Evolutionary conservation across 495 filamentous ascomycete species (phyloP), one percentile per base, ranked within the genome.

Genomic region (Parmelia sp.): DNA sequence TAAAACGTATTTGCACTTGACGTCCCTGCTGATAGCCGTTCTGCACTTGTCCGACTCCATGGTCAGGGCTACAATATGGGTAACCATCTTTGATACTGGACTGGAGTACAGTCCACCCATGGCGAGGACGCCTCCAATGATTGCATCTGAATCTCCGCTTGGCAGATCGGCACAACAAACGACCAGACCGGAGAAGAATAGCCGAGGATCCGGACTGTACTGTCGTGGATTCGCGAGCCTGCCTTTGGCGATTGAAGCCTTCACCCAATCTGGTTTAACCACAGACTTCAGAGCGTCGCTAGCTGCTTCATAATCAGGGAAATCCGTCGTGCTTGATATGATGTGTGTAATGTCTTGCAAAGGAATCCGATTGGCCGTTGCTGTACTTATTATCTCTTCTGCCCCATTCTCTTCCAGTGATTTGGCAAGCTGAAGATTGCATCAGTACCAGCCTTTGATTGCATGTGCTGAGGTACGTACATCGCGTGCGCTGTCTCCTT

Each of bases 41-140:
- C 80, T 74, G 66, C 90, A 92, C 74, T 91, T 94, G 3, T 84
- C 80, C 44, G 88, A 77, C 12, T 92, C 88, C 72, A 88, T 76
- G 6, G 86, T 88, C 68, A 96, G 75, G 9, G 95, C 91, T 40
- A 96, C 91, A 65, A 97, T 80, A 75, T 99, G 94, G 3, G 94
- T 99, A 11, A 88, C 88, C 69, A 84, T 69, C 51, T 83, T 88
- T 12, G 86, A 86, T 23, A 96, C 70, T 47, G 81, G 78, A 61
- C 82, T 80, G 25, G 85, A 86, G 69, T 91, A 90, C 71, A 89
- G 80, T 47, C 94, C 94, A 36, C 94, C 94, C 76, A 95, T 88
- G 0, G 95, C 93, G 65, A 95, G 75, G 7, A 96, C 89, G 7
- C 90, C 94, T 4, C 91, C 94, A 57, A 88, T 84, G 61, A 99